Evolutionary conservation across 192 early-diverging fungal species (phyloP).

Genomic region (Podila horticola): DNA sequence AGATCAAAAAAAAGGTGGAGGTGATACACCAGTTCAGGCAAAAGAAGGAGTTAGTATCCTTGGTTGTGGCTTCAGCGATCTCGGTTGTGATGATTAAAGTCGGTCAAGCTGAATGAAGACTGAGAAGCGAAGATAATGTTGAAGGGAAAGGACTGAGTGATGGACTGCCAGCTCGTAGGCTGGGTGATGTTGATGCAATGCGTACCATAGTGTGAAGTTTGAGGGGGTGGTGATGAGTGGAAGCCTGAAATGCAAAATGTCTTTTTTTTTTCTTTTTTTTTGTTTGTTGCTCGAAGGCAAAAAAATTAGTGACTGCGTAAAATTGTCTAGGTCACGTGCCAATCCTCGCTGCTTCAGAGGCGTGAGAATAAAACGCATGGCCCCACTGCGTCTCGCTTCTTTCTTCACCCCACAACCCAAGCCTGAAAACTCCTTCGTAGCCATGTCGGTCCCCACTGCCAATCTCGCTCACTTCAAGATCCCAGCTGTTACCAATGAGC

Average conservation of each 20-base stretch:
- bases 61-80: no score
- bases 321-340: no score
- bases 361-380: no score
- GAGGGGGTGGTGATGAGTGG: not conserved
- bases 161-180: not conserved
- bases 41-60: not conserved
- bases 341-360: no score
- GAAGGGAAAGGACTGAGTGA: not conserved
- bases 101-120: not conserved
- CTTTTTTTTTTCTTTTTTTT: slow-evolving; percentile 3
- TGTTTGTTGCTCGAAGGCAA: not conserved
- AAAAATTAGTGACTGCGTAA: not conserved
- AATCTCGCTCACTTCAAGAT: slow-evolving; percentile 84
- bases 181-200: not conserved
- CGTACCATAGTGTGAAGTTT: not conserved
- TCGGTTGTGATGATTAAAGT: not conserved
- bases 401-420: slow-evolving; percentile 4
- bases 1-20: slow-evolving; percentile 13
- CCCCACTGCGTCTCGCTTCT: not conserved
- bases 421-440: not conserved
- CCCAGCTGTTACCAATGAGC: slow-evolving; percentile 88
- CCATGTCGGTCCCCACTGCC: slow-evolving; percentile 60
- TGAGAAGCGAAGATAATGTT: not conserved
- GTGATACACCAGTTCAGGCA: not conserved
- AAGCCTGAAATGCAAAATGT: not conserved